A percentile compares a stretch with the other conserved stretches of the same genome.
Evolutionary conservation across 2,329 filamentous ascomycete species (phyloP).

Genomic region (Clarireedia homoeocarpa): DNA sequence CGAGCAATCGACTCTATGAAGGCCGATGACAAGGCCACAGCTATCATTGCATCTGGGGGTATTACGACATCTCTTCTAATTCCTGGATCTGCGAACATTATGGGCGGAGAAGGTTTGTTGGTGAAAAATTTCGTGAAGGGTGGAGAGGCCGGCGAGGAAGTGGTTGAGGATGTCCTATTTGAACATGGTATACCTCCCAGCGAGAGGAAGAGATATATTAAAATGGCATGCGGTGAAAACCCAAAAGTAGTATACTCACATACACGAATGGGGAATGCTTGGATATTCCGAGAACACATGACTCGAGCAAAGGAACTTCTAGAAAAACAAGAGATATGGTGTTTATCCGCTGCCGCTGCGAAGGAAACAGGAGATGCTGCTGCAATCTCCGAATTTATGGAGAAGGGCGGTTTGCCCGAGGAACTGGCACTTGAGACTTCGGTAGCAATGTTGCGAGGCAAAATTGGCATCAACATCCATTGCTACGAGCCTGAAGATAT

Average conservation of each 20-base stretch:
- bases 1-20: conserved; percentile 35
- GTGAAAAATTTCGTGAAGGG: conserved; percentile 35
- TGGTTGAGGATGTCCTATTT: conserved; percentile 36
- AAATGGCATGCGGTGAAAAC: conserved; percentile 41
- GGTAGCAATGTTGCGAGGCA: conserved; percentile 34
- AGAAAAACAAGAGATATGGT: conserved; percentile 32
- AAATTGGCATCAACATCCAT: conserved; percentile 37
- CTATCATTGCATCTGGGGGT: conserved; percentile 36
- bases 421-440: conserved; percentile 35
- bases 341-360: conserved; percentile 22
- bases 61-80: conserved; percentile 39
- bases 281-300: conserved; percentile 34
- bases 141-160: conserved; percentile 31
- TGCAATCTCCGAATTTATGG: conserved; percentile 17
- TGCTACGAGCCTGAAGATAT: conserved; percentile 39
- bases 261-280: conserved; percentile 35
- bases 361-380: conserved; percentile 16
- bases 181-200: conserved; percentile 32
- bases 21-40: conserved; percentile 33
- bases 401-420: conserved; percentile 24
- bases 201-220: conserved; percentile 34
- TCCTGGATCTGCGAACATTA: conserved; percentile 37
- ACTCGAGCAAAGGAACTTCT: conserved; percentile 31
- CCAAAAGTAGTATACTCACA: conserved; percentile 33
- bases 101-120: conserved; percentile 37